Evolutionary conservation across 495 filamentous ascomycete species (phyloP).

Genomic region (Trichoderma orchidacearum): DNA sequence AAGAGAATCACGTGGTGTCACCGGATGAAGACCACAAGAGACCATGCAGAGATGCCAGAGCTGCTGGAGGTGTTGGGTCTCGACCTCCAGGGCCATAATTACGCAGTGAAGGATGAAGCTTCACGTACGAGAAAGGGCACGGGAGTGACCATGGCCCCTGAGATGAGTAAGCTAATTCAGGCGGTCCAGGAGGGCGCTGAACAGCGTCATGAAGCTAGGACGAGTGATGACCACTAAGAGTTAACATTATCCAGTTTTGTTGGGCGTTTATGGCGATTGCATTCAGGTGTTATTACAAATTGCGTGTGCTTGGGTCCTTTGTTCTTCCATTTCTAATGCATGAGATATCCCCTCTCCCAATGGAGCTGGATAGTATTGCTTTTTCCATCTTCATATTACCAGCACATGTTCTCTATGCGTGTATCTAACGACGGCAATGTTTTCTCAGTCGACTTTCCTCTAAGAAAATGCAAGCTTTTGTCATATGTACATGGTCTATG

Average conservation of each 20-base stretch:
- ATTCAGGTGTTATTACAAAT: no score
- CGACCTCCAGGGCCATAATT: constrained; percentile 22
- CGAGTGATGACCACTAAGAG: no score
- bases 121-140: constrained; percentile 29
- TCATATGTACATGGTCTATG: neutral
- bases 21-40: constrained; percentile 67
- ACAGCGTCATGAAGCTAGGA: neutral
- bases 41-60: constrained; percentile 58
- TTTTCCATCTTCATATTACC: no score
- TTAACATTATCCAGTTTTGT: no score
- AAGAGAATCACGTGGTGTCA: constrained; percentile 66
- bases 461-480: neutral
- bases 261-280: no score
- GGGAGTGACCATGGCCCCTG: constrained; percentile 25
- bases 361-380: no score
- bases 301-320: no score
- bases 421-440: no score
- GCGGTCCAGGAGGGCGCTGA: neutral
- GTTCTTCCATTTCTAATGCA: no score
- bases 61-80: constrained; percentile 49
- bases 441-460: neutral
- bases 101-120: constrained; percentile 19
- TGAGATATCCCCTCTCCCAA: no score
- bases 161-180: constrained; percentile 21
- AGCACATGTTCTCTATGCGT: no score